phyloP scores from a whole-genome alignment of 208 protist species.

The Trypanosoma boissoni region DNA sequence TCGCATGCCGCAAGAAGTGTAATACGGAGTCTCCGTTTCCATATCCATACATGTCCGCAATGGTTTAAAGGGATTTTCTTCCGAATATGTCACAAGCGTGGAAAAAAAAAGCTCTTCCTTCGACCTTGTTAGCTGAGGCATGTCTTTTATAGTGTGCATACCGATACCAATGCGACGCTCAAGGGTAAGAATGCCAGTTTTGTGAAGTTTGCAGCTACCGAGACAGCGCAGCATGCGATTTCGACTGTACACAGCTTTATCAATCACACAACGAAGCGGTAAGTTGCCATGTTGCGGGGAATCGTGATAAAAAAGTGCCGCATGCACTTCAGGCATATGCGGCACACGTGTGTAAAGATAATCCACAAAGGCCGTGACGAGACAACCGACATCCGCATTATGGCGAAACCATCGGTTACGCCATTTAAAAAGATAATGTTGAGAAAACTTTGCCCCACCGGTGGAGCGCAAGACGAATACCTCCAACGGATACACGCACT shows the following conservation, averaged over 20 bases:
- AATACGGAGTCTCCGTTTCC: no score
- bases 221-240: conserved; percentile 82
- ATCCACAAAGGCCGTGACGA: conserved; percentile 65
- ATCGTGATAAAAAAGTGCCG: conserved; percentile 71
- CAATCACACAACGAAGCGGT: conserved; percentile 63
- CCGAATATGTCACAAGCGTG: conserved; percentile 1
- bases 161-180: conserved; percentile 4
- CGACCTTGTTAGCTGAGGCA: not conserved
- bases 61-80: no score
- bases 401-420: conserved; percentile 38
- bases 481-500: conserved; percentile 16
- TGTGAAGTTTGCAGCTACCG: conserved; percentile 76
- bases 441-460: conserved; percentile 59
- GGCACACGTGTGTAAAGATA: conserved; percentile 31
- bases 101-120: conserved; percentile 1
- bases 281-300: conserved; percentile 18
- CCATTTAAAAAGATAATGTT: conserved; percentile 81
- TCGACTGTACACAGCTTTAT: conserved; percentile 75
- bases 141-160: not conserved
- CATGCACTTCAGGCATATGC: conserved; percentile 32
- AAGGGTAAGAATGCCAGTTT: conserved; percentile 37
- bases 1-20: no score
- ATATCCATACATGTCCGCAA: no score
- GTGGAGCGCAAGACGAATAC: conserved; percentile 55
- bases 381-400: conserved; percentile 40